Evolutionary conservation across 768 basidiomycete genomes (phyloP), one percentile per base, ranked within the genome.

Genomic region (Suillus occidentalis): DNA sequence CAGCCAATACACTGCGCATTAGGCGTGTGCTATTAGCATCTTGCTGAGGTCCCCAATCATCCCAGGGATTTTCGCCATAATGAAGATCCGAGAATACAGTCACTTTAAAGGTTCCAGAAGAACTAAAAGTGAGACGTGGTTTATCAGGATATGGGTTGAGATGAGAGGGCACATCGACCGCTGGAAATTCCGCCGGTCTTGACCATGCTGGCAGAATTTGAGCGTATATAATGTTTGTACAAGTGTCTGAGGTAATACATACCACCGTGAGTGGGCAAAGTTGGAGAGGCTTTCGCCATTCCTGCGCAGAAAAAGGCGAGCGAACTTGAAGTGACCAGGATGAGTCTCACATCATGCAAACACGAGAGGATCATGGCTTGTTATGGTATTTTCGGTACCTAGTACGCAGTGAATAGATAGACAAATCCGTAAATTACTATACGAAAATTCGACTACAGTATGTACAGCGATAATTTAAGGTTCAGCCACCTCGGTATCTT

Each of bases 11-110:
- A 2, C 68, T 76, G 25, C 82, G 78, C 85, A 90, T 89, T 64
- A 92, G 71, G 6, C 76, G 76, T 12, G 80, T 81, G 65, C 88
- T 91, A 50, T 89, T 88, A 31, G 77, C 72, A 66, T 92, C 91
- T 68, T 92, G 88, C 67, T 82, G 77, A 22, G 86, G 86, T 0
- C 90, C 89, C 85, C 87, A 89, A 9, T 65, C 73, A 61, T 87
- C 87, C 85, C 87, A 88, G 9, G 89, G 88, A 68, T 90, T 88
- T 75, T 92, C 90, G 34, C 91, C 90, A 66, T 83, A 91, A 71
- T 92, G 90, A 37, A 91, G 74, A 69, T 92, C 91, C 8, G 89
- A 89, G 72, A 92, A 90, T 7, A 91, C 81, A 16, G 86, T 88
- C 55, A 92, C 69, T 74, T 89, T 91, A 81, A 92, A 89, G 1